Evolutionary conservation across 345 rosid species (phyloP).

Genomic region (Psidium friedrichsthalianum): DNA sequence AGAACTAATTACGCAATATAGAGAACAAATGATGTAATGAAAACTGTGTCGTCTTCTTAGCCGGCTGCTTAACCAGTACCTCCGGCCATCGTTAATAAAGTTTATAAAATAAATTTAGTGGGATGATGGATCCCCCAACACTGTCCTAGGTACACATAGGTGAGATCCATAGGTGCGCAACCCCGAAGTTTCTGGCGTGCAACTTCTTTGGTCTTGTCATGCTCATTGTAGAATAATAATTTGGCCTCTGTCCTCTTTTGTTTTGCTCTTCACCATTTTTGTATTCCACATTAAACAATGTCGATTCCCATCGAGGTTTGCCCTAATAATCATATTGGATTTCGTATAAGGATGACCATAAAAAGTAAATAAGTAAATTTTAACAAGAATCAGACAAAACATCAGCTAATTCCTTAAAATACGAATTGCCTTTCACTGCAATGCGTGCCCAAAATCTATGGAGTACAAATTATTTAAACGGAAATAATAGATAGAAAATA

Average conservation of each 20-base stretch:
- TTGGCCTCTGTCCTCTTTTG: not conserved
- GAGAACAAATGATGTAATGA: not conserved
- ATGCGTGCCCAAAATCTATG: not conserved
- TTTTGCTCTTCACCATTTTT: not conserved
- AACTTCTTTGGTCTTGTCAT: not conserved
- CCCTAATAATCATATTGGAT: not conserved
- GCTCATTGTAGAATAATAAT: not conserved
- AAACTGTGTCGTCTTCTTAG: not conserved
- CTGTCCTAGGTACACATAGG: not conserved
- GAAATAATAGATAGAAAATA: not conserved
- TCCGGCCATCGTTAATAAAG: not conserved
- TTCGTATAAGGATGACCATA: not conserved
- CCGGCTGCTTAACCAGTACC: not conserved
- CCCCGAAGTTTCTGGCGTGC: not conserved
- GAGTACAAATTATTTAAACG: not conserved
- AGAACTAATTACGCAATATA: not conserved
- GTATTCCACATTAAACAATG: not conserved
- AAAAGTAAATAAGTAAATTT: not conserved
- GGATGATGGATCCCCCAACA: not conserved
- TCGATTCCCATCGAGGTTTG: not conserved
- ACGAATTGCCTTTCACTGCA: not conserved
- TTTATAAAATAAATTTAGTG: not conserved
- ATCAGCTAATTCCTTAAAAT: not conserved
- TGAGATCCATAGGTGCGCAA: not conserved
- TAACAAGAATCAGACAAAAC: not conserved